Percentiles rank a stretch among this genome's conserved stretches.
Evolutionary conservation across 345 rosid genomes (phyloP).

Genomic region (Lumnitzera racemosa): DNA sequence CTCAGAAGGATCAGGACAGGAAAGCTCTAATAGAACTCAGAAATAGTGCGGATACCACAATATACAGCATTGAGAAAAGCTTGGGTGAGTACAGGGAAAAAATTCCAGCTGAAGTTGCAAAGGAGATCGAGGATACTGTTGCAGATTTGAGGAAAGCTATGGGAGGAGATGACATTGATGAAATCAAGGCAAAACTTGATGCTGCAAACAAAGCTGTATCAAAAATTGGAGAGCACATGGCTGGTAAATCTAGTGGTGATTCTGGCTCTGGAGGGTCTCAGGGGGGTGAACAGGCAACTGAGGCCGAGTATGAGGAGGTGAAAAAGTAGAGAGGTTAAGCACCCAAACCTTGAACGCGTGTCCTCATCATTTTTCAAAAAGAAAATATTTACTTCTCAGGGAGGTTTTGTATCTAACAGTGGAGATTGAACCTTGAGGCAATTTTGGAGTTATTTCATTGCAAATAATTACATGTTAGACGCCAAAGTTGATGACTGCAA

Average conservation of each 20-base stretch:
- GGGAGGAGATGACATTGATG: conserved; percentile 17
- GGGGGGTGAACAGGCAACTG: conserved; percentile 21
- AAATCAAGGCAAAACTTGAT: conserved; percentile 22
- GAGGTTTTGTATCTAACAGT: too few relatives aligned
- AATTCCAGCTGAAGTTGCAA: conserved; percentile 22
- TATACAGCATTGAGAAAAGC: conserved; percentile 28
- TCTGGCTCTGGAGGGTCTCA: conserved; percentile 4
- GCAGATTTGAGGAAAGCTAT: conserved; percentile 22
- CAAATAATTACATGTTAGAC: too few relatives aligned
- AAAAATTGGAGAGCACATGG: conserved; percentile 30
- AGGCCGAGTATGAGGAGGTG: conserved; percentile 31
- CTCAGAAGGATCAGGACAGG: conserved; percentile 73
- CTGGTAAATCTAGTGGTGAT: conserved; percentile 6
- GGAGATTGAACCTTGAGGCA: too few relatives aligned
- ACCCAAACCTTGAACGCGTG: too few relatives aligned
- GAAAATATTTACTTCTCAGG: too few relatives aligned
- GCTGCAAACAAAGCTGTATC: conserved; percentile 29
- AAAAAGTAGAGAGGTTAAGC: conserved; percentile 11
- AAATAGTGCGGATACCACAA: conserved; percentile 25
- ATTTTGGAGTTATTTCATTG: too few relatives aligned
- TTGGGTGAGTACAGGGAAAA: conserved; percentile 25
- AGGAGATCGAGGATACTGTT: conserved; percentile 23
- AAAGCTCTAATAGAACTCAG: conserved; percentile 23
- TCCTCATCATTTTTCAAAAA: too few relatives aligned
- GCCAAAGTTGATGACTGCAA: too few relatives aligned